These are phyloP conservation scores for Halophytophthora polymorphica DNA, from an alignment of 352 stramenopile genomes.

Conservation along the genomic window DNA sequence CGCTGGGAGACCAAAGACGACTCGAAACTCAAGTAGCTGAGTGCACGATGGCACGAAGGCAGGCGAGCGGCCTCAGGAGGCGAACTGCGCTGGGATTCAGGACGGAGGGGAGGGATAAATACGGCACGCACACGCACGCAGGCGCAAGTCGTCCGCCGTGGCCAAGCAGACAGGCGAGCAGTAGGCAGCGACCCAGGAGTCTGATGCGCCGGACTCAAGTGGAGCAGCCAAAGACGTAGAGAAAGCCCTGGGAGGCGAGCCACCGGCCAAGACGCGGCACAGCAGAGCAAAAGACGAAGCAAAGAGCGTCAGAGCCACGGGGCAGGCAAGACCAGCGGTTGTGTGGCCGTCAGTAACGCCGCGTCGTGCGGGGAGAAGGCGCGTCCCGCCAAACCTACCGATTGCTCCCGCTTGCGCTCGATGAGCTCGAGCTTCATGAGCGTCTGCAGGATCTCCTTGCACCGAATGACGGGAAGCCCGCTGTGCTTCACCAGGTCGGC, in stretches of 20 bases:
- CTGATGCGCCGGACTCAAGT: conserved; percentile 7
- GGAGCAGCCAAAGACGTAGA: conserved; percentile 59
- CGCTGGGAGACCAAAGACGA: conserved; percentile 70
- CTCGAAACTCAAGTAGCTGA: conserved; percentile 54
- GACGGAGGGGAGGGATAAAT: conserved; percentile 41
- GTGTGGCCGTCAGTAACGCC: no score
- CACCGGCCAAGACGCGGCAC: neutral
- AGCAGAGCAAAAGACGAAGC: neutral
- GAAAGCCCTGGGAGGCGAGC: conserved; percentile 41
- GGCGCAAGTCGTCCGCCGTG: conserved; percentile 1
- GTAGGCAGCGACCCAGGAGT: neutral
- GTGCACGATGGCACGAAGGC: neutral
- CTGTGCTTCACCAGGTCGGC: conserved; percentile 82
- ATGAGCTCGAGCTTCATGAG: conserved; percentile 85
- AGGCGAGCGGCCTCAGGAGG: conserved; percentile 12
- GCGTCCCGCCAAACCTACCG: conserved; percentile 28
- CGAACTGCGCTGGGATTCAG: conserved; percentile 1
- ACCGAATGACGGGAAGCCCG: conserved; percentile 72
- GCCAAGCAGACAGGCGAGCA: neutral
- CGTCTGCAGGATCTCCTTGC: conserved; percentile 86
- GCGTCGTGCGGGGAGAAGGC: neutral
- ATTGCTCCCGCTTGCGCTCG: conserved; percentile 66
- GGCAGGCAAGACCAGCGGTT: neutral
- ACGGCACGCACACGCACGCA: conserved; percentile 12
- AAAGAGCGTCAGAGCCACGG: conserved; percentile 8